Conservation (phyloP, 2,329 filamentous ascomycete genomes). For the Alternaria consortialis region DNA sequence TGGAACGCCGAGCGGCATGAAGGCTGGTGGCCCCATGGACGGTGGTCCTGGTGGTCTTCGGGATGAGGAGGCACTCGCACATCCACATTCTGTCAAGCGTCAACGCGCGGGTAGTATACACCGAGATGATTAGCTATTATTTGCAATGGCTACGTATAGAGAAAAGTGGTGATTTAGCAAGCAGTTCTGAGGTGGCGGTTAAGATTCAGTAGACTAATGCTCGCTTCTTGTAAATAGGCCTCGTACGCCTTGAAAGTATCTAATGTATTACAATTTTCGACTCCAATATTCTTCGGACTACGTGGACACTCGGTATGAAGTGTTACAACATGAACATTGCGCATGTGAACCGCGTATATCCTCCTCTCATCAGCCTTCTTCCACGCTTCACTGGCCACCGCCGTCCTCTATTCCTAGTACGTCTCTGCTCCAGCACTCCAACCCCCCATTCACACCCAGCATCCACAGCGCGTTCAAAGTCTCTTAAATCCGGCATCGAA, state of each 20-base stretch:
- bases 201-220: background rate
- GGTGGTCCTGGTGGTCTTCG: conserved; percentile 18
- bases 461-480: background rate
- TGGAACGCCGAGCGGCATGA: conserved; percentile 52
- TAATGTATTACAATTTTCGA: background rate
- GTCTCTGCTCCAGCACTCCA: conserved; percentile 2
- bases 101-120: conserved; percentile 36
- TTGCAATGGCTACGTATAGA: background rate
- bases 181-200: too few species aligned
- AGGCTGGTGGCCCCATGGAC: conserved; percentile 4
- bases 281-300: background rate
- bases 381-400: background rate
- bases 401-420: background rate
- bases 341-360: background rate
- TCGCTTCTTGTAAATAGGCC: background rate
- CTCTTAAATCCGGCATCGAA: conserved; percentile 13
- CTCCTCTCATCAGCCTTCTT: background rate
- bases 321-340: background rate
- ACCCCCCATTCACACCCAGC: conserved; percentile 1
- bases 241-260: background rate
- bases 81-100: conserved; percentile 18
- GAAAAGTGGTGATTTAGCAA: background rate
- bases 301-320: background rate
- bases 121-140: background rate
- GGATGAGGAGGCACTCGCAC: conserved; percentile 22